These are phyloP conservation scores for Xylaria sp. DNA, from an alignment of 2,329 filamentous ascomycete species.

Conservation along the genomic window DNA sequence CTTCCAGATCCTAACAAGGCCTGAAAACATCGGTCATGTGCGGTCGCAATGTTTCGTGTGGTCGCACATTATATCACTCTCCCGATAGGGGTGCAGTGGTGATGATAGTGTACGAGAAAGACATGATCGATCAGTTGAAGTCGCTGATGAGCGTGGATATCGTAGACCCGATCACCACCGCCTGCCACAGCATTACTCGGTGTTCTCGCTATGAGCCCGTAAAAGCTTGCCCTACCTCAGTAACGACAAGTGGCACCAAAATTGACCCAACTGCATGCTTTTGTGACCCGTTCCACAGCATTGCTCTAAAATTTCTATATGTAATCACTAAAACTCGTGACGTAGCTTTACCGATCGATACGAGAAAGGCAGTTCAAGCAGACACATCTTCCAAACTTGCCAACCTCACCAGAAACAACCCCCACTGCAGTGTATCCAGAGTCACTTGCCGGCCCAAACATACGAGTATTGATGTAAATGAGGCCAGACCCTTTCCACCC, in stretches of 20 bases:
- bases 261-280: conserved; percentile 8
- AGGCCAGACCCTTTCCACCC: background rate
- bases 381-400: background rate
- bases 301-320: background rate
- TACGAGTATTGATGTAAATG: background rate
- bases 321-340: conserved; percentile 4
- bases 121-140: background rate
- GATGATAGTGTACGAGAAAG: background rate
- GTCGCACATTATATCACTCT: conserved; percentile 14
- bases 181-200: background rate
- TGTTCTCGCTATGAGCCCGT: background rate
- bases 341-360: conserved; percentile 1
- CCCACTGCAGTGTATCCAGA: background rate
- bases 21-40: conserved; percentile 29
- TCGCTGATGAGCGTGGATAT: background rate
- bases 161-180: background rate
- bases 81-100: background rate
- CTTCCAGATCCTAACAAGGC: conserved; percentile 34
- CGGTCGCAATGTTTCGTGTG: conserved; percentile 30
- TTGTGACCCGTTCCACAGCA: conserved; percentile 15
- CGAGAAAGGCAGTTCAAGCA: conserved; percentile 5
- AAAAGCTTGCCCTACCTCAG: conserved; percentile 5
- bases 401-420: background rate
- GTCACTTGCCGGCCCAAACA: background rate
- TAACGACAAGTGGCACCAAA: background rate